Conservation (phyloP, 164 flowering plant genomes). For the Stephania cephalantha region DNA sequence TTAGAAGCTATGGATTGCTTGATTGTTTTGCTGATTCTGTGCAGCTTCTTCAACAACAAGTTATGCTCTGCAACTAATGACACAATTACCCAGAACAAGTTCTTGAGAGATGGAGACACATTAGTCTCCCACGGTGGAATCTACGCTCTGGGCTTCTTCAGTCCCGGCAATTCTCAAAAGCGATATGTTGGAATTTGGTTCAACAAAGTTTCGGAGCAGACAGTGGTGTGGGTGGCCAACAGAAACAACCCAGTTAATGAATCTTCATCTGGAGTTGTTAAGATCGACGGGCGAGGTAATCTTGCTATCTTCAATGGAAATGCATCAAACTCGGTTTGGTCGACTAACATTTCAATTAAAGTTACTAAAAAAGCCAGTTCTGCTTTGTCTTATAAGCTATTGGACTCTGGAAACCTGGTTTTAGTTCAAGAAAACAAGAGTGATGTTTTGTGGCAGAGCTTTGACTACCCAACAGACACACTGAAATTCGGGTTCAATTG, state of each 20-base stretch:
- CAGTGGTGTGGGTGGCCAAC: slow-evolving; percentile 56
- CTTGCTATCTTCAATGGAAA: slow-evolving; percentile 15
- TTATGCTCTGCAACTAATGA: neutral
- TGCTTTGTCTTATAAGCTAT: slow-evolving; percentile 22
- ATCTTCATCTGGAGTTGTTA: slow-evolving; percentile 31
- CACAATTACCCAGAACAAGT: neutral
- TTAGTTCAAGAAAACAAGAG: neutral
- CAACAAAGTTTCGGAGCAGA: slow-evolving; percentile 17
- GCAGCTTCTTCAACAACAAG: too few relatives aligned
- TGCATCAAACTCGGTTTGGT: slow-evolving; percentile 21
- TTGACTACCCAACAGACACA: neutral
- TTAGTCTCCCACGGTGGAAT: slow-evolving; percentile 23
- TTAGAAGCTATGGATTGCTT: too few relatives aligned
- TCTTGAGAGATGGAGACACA: slow-evolving; percentile 18
- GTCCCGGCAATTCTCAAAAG: slow-evolving; percentile 19
- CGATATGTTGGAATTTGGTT: slow-evolving; percentile 50
- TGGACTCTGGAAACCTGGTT: slow-evolving; percentile 48
- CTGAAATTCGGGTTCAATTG: slow-evolving; percentile 30
- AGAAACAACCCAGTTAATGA: slow-evolving; percentile 33
- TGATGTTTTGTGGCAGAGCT: neutral
- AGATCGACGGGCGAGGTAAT: slow-evolving; percentile 18
- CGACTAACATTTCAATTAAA: slow-evolving; percentile 10
- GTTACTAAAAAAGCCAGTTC: neutral
- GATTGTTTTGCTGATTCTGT: too few relatives aligned
- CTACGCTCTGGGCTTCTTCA: slow-evolving; percentile 47